These are phyloP conservation scores for Kodamaea ohmeri DNA, from an alignment of 1,139 yeast species.

Conservation along the genomic window DNA sequence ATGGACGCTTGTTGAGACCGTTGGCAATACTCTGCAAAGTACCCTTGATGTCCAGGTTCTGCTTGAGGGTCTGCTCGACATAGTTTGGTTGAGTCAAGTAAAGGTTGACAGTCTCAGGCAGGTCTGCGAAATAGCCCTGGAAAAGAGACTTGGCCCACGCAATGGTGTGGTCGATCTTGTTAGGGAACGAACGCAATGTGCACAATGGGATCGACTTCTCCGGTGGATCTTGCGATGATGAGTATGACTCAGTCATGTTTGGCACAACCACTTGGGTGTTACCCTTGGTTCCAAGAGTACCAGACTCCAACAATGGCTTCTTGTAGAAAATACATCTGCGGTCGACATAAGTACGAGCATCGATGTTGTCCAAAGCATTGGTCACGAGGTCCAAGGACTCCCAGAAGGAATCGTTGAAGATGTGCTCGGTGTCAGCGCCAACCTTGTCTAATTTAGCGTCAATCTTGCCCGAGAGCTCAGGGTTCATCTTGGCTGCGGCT, in stretches of 20 bases:
- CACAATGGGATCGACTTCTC: conserved; percentile 96
- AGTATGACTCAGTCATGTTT: conserved; percentile 86
- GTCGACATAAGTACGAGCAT: conserved; percentile 96
- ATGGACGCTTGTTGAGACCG: conserved; percentile 77
- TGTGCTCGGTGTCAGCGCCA: conserved; percentile 86
- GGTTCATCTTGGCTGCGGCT: conserved; percentile 84
- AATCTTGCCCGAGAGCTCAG: conserved; percentile 75
- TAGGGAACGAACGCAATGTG: conserved; percentile 95
- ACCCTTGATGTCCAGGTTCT: conserved; percentile 87
- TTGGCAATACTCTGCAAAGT: conserved; percentile 74
- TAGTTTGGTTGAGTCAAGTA: conserved; percentile 90
- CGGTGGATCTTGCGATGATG: conserved; percentile 97
- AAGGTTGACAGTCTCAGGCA: conserved; percentile 89
- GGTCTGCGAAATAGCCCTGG: conserved; percentile 88
- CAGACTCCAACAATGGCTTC: conserved; percentile 91
- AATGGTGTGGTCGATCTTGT: conserved; percentile 96
- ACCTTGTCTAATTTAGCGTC: conserved; percentile 80
- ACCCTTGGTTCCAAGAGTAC: conserved; percentile 97
- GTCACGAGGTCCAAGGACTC: conserved; percentile 78
- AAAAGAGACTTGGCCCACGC: conserved; percentile 98
- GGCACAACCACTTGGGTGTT: conserved; percentile 97
- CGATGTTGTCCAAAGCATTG: conserved; percentile 95
- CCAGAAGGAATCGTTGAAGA: conserved; percentile 91
- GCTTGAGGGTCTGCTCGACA: conserved; percentile 86
- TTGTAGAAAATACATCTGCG: conserved; percentile 92